These are phyloP conservation scores for Penicillium flavigenum DNA, from an alignment of 495 filamentous ascomycete genomes.

Conservation along the genomic window DNA sequence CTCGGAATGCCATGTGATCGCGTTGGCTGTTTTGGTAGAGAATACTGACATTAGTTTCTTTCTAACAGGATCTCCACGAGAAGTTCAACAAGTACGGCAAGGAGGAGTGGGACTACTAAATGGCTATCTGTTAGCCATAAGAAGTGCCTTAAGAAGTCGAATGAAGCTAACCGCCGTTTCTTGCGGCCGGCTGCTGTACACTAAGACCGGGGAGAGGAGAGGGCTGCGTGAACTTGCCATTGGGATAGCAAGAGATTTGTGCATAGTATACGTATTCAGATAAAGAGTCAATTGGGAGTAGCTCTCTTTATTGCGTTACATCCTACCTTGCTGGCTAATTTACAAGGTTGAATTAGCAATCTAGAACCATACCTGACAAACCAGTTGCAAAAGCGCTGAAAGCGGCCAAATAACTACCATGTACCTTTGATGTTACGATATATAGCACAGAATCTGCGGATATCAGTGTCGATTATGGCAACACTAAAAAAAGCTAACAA, in stretches of 20 bases:
- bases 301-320: conserved; percentile 27
- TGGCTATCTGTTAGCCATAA: conserved; percentile 13
- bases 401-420: background rate
- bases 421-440: background rate
- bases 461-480: conserved; percentile 9
- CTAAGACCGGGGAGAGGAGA: conserved; percentile 36
- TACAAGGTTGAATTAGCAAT: background rate
- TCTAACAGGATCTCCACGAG: conserved; percentile 76
- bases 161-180: conserved; percentile 28
- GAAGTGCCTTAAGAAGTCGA: conserved; percentile 18
- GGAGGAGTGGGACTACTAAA: conserved; percentile 61
- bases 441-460: background rate
- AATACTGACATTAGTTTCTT: conserved; percentile 7
- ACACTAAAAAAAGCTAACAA: conserved; percentile 18
- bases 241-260: conserved; percentile 37
- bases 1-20: background rate
- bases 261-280: conserved; percentile 40
- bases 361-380: background rate
- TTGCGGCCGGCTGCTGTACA: conserved; percentile 69
- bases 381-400: background rate
- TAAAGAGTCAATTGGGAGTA: conserved; percentile 39
- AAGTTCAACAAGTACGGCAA: conserved; percentile 99
- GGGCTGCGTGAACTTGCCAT: conserved; percentile 23
- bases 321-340: background rate
- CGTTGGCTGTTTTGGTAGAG: conserved; percentile 20